Conservation (phyloP, 2,329 filamentous ascomycete species). For the Emydomyces testavorans region DNA sequence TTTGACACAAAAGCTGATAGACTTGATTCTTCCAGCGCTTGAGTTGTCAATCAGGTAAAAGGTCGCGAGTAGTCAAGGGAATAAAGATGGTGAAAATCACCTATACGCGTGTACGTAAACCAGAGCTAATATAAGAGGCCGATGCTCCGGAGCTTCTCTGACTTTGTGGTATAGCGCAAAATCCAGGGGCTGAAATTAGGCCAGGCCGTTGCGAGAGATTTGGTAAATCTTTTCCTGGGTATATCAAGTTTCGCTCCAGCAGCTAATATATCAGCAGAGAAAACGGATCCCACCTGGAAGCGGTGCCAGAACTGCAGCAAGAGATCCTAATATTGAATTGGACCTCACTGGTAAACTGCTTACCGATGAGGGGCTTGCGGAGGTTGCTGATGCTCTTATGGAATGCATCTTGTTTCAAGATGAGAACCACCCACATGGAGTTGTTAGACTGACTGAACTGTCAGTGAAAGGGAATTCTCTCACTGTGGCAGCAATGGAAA, state of each 20-base stretch:
- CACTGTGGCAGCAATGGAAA: slow-evolving; percentile 32
- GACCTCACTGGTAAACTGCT: slow-evolving; percentile 37
- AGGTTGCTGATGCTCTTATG: slow-evolving; percentile 35
- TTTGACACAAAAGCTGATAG: neutral
- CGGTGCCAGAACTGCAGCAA: slow-evolving; percentile 22
- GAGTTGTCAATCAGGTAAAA: neutral
- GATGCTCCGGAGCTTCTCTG: neutral
- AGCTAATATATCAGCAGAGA: slow-evolving; percentile 20
- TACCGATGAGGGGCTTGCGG: slow-evolving; percentile 36
- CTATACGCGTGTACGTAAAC: slow-evolving; percentile 29
- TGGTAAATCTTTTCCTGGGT: slow-evolving; percentile 23
- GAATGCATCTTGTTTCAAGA: slow-evolving; percentile 29
- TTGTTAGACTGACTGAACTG: slow-evolving; percentile 36
- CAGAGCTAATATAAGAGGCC: neutral
- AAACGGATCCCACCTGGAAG: slow-evolving; percentile 27
- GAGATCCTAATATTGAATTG: slow-evolving; percentile 34
- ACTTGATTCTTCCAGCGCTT: neutral
- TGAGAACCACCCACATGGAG: slow-evolving; percentile 21
- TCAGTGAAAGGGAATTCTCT: slow-evolving; percentile 37
- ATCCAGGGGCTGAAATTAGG: slow-evolving; percentile 38
- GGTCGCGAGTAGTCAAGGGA: neutral
- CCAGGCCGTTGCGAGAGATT: slow-evolving; percentile 35
- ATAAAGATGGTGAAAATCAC: slow-evolving; percentile 31
- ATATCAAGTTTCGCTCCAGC: neutral
- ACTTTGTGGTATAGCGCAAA: slow-evolving; percentile 28